Evolutionary conservation across 1,284 basidiomycete species (phyloP), one percentile per base, ranked within the genome.

Genomic region (Apiotrichum montevideense): DNA sequence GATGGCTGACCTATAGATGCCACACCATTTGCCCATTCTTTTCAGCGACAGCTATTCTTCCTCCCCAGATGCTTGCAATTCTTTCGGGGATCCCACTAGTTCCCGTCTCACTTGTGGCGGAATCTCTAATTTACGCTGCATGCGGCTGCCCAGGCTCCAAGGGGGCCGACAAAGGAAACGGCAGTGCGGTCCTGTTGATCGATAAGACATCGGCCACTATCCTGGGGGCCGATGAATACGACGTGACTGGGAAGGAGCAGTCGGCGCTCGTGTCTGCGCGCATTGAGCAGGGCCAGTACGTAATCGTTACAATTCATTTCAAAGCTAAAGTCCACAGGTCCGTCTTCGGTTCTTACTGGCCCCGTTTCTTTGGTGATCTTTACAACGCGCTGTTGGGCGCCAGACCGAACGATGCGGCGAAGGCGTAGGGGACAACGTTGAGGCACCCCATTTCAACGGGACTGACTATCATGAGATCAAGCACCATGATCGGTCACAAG

Each of bases 21-120:
- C 59, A 67, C 56, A 61, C 58, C 33, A 52, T 67, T 13, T 65
- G 63, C 50, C 66, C 66, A 10, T 63, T 64, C 54, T 67, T 67
- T 52, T 57, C 63, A 1, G 54, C 52, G 4, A 57, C 58, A 1
- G 35, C 13, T 11, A 55, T 61, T 35, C 39, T 63, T 29, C n/a
- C 49, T 1, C 52, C 47, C 2, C 6, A 35, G 2, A 50, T 44
- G 13, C 57, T 50, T 7, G 34, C 59, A 6, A 7, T 62, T 4
- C 55, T 62, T 6, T 37, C 54, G 3, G 57, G 61, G 15, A 48
- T 59, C 8, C 61, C 61, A 3, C 52, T 62, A 5, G 54, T 58
- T 14, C 43, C 51, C 3, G 54, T 59, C 11, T 29, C 40, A 1
- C 32, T 49, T 6, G 54, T 62, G 13, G 46, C 51, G 7, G 40